A percentile compares a stretch with the other conserved stretches of the same genome.
Evolutionary conservation across 2,329 filamentous ascomycete species (phyloP).

Genomic region (Botrytis cinerea): DNA sequence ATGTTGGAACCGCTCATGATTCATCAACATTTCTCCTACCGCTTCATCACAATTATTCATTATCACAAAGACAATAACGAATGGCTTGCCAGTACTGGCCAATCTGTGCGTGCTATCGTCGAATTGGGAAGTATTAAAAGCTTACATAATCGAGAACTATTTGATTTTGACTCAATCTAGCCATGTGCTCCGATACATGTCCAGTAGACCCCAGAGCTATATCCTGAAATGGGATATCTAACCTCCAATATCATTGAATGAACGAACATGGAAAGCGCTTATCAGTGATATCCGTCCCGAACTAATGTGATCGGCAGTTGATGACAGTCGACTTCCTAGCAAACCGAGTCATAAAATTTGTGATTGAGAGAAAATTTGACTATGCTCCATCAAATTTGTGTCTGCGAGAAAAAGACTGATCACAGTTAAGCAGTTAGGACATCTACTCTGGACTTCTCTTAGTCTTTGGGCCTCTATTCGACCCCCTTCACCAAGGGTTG

Average conservation of each 20-base stretch:
- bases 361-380: not conserved
- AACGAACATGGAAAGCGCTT: not conserved
- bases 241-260: not conserved
- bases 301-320: not conserved
- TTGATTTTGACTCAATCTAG: slow-evolving; percentile 6
- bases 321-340: not conserved
- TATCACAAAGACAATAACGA: not conserved
- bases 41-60: not conserved
- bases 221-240: not conserved
- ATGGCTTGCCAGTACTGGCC: not conserved
- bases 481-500: not conserved
- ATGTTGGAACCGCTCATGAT: slow-evolving; percentile 17
- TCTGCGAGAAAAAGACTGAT: slow-evolving; percentile 2
- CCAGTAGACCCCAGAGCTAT: not conserved
- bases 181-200: not conserved
- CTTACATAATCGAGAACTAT: not conserved
- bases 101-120: not conserved
- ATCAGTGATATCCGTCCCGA: not conserved
- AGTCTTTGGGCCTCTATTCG: not conserved
- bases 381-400: not conserved
- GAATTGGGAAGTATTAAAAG: not conserved
- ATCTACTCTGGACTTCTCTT: not conserved
- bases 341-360: not conserved
- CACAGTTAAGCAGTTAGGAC: not conserved
- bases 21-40: not conserved